These are phyloP conservation scores for Tylopilus sp. DNA, from an alignment of 768 basidiomycete species.

Conservation along the genomic window DNA sequence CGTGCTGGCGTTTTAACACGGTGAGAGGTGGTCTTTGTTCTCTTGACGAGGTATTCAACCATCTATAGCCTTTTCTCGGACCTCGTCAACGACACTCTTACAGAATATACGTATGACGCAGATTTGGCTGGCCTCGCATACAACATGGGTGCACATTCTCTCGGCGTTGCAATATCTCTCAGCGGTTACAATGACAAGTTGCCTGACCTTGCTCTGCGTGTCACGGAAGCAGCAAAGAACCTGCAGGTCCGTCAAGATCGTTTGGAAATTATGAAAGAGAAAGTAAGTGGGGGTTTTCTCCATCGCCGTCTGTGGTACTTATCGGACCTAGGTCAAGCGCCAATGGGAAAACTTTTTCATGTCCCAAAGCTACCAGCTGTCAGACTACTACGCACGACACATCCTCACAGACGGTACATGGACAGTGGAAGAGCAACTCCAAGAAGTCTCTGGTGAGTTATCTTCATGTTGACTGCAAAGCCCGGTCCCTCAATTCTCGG, in stretches of 20 bases:
- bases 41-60: neutral
- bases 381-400: constrained; percentile 73
- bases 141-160: constrained; percentile 55
- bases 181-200: constrained; percentile 94
- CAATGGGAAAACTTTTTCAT: constrained; percentile 87
- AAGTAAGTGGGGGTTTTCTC: constrained; percentile 44
- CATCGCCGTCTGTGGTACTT: neutral
- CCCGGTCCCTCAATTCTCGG: neutral
- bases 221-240: constrained; percentile 65
- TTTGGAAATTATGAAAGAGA: constrained; percentile 79
- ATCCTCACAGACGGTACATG: constrained; percentile 69
- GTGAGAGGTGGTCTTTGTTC: constrained; percentile 34
- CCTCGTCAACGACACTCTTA: constrained; percentile 83
- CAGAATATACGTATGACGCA: constrained; percentile 91
- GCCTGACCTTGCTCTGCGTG: constrained; percentile 63
- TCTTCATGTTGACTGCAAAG: neutral
- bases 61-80: constrained; percentile 67
- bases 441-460: constrained; percentile 67
- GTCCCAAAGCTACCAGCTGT: constrained; percentile 75
- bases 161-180: constrained; percentile 65
- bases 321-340: constrained; percentile 53
- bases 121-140: constrained; percentile 87
- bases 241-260: constrained; percentile 67
- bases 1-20: constrained; percentile 71
- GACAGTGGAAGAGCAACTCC: constrained; percentile 73